Conservation (phyloP, 2,329 filamentous ascomycete genomes). For the Lachnellula subtilissima region DNA sequence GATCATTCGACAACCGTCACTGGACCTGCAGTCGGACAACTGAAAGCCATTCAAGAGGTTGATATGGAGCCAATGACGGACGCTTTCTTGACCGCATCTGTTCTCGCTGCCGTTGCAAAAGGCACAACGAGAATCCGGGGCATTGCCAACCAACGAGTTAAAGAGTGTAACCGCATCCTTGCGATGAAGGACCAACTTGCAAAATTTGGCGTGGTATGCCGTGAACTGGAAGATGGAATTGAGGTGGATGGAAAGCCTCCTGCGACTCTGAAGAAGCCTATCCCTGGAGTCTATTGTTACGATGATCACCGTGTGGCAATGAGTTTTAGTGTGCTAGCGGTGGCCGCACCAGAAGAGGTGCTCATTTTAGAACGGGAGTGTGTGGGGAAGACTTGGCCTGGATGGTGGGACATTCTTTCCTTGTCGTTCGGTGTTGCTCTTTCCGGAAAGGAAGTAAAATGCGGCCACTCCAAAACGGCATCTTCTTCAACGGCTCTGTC, state of each 20-base stretch:
- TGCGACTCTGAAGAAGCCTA: conserved; percentile 47
- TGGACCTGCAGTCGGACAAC: conserved; percentile 68
- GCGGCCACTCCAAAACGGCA: conserved; percentile 34
- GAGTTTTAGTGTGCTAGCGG: conserved; percentile 89
- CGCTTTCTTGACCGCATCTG: conserved; percentile 91
- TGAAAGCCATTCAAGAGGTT: conserved; percentile 73
- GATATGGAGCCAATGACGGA: conserved; percentile 99
- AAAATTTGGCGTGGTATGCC: conserved; percentile 84
- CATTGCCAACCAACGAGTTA: conserved; percentile 96
- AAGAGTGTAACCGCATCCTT: conserved; percentile 93
- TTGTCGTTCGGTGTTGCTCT: conserved; percentile 72
- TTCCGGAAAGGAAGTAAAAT: conserved; percentile 57
- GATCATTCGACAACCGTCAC: conserved; percentile 86
- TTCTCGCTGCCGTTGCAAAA: conserved; percentile 81
- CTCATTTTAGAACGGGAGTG: conserved; percentile 87
- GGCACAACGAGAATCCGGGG: conserved; percentile 83
- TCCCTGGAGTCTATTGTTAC: conserved; percentile 79
- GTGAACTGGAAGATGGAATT: conserved; percentile 93
- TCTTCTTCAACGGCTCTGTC: conserved; percentile 36
- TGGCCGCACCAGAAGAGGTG: conserved; percentile 65
- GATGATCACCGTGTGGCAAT: conserved; percentile 98
- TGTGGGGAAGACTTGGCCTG: conserved; percentile 96
- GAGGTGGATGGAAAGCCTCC: conserved; percentile 56
- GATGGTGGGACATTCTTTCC: conserved; percentile 91
- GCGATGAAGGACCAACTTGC: conserved; percentile 94